Evolutionary conservation across 2,329 filamentous ascomycete species (phyloP), one percentile per base, ranked within the genome.

Genomic region (Colletotrichum gigasporum): DNA sequence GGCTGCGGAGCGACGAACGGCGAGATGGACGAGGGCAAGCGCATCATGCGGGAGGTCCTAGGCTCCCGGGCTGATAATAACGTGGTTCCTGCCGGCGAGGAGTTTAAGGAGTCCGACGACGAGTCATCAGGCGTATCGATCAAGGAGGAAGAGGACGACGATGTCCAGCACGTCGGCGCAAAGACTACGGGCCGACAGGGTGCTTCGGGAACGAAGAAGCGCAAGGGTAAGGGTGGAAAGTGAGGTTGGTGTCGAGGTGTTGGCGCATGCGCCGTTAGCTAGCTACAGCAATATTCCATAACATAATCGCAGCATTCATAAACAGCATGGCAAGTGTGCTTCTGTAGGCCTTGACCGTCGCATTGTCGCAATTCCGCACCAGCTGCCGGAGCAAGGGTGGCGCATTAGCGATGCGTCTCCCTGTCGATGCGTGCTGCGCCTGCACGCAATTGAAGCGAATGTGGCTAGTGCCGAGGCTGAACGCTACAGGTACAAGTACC

Each of bases 1-100:
- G 87, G 87, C n/a, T 99, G 96, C 73, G 90, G 90, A 9, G 83
- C 88, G 2, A 85, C 86, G 80, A 99, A 99, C 74, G 95, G 95
- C 0, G 87, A 91, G 71, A 87, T 93, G 70, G 92, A 91, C 66
- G 92, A 95, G 74, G 87, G 89, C 8, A 87, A 88, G 69, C 88
- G 90, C 72, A 90, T 95, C 53, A 82, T 95, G 48, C 86, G 87
- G 42, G 88, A 91, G 71, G 87, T 93, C 1, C 74, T 88, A 2
- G 74, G 68, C 22, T 70, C 73, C 22, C 68, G 67, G 32, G 65
- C 53, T n/a, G 66, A 42, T 4, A 63, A 12, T n/a, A 54, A 65
- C 28, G 44, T 22, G n/a, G 42, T 67, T 5, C 20, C 45, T 4
- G 16, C 30, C 2, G 64, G 60, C n/a, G 64, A 68, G 20, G 64